These are phyloP conservation scores for Exophiala xenobiotica DNA, from an alignment of 2,329 filamentous ascomycete genomes.

Conservation along the genomic window DNA sequence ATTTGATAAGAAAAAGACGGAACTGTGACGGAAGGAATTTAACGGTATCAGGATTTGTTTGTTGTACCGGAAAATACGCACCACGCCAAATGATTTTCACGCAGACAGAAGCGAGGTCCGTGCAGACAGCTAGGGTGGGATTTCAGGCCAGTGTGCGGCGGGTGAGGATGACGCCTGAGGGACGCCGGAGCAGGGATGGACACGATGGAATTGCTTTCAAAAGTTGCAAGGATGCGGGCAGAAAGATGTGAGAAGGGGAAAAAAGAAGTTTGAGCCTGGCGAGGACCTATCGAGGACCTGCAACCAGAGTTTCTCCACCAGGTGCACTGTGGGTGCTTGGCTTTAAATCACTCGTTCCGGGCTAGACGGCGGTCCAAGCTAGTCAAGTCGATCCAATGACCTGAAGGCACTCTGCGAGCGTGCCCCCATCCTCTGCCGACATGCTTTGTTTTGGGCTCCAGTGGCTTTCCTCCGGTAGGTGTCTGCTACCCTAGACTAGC, in stretches of 20 bases:
- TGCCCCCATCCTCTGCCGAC: not conserved
- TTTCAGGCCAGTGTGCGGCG: slow-evolving; percentile 9
- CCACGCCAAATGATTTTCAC: slow-evolving; percentile 13
- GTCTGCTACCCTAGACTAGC: not conserved
- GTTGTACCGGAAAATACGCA: slow-evolving; percentile 21
- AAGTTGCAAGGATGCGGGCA: slow-evolving; percentile 4
- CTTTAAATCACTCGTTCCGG: not conserved
- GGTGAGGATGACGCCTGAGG: slow-evolving; percentile 14
- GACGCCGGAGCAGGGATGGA: slow-evolving; percentile 10
- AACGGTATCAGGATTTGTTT: slow-evolving; percentile 17
- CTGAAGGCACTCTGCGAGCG: not conserved
- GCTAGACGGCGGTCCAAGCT: slow-evolving; percentile 3
- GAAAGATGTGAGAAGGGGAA: not conserved
- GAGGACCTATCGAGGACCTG: slow-evolving; percentile 3
- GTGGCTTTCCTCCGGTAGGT: not conserved
- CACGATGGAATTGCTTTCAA: slow-evolving; percentile 17
- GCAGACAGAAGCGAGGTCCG: slow-evolving; percentile 8
- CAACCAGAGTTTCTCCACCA: slow-evolving; percentile 1
- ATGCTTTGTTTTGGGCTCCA: not conserved
- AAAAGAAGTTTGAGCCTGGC: slow-evolving; percentile 5
- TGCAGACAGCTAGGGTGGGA: slow-evolving; percentile 7
- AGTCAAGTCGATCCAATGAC: not conserved
- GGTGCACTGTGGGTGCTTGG: not conserved
- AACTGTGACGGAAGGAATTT: slow-evolving; percentile 13
- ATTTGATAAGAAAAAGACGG: slow-evolving; percentile 28